Base-by-base conservation (phyloP, 345 rosid species). In the Euphorbia tirucalli region DNA sequence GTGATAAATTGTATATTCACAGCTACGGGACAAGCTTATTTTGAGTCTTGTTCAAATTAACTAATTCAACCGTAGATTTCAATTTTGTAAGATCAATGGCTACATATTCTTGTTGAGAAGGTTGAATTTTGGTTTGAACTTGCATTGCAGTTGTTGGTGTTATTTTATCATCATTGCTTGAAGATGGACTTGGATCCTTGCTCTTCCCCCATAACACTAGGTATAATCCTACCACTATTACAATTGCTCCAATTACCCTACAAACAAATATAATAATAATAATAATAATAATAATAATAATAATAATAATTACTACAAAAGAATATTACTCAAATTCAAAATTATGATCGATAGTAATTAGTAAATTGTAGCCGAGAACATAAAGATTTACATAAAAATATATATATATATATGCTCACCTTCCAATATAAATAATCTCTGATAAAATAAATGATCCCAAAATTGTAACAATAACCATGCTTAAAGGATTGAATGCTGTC, bases 121-220 rank as follows among this genome's bases (percentile, higher is more conserved):
- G n/a, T n/a, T n/a, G n/a, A n/a, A n/a, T n/a, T n/a, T n/a, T 37
- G 41, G 8, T 37, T 37, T 37, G 41, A 14, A 14, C 54, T 19
- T 52, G 25, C 24, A 52, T 52, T 19, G 5, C 10, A 1, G 1
- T 43, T 0, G 32, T 9, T 39, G 18, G 28, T 21, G 65, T 35
- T 28, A 15, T 32, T 41, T 79, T 59, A 10, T 73, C 67, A n/a
- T 22, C 59, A 41, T 55, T 25, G 37, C 35, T 28, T 50, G 28
- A 31, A 30, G 56, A 24, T 55, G 50, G 52, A 22, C 66, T 49
- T 68, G 77, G 75, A 78, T 93, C 97, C 73, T 85, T 86, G 77
- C 88, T 83, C 65, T 89, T 88, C 6, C 96, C 96, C 98, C 97
- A 93, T 31, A 93, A 76, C 37, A 91, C 90, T 13, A 87, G 64